phyloP scores from a whole-genome alignment of 352 stramenopile species.

The Pythium phragmitis region DNA sequence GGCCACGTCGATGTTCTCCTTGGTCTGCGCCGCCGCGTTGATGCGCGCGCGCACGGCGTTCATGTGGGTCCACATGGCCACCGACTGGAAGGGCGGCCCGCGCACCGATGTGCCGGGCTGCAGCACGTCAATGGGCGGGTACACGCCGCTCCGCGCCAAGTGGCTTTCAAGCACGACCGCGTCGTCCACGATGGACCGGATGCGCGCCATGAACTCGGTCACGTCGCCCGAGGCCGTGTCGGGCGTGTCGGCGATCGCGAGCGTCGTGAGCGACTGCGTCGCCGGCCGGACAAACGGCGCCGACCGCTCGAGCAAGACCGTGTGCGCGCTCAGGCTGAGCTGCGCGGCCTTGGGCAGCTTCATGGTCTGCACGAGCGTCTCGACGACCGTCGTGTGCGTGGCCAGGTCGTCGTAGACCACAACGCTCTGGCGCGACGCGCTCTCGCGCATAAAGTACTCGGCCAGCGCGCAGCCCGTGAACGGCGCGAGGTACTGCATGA shows the following conservation, averaged over 20 bases:
- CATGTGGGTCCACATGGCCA: conserved; percentile 65
- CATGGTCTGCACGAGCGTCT: conserved; percentile 72
- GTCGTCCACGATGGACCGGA: conserved; percentile 77
- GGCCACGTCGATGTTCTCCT: conserved; percentile 59
- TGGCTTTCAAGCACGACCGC: conserved; percentile 49
- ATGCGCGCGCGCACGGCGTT: conserved; percentile 58
- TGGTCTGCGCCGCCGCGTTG: conserved; percentile 54
- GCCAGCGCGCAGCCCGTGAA: conserved; percentile 75
- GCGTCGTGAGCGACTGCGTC: conserved; percentile 58
- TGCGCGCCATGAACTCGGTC: conserved; percentile 61
- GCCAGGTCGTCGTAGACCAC: conserved; percentile 83
- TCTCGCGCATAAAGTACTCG: conserved; percentile 65
- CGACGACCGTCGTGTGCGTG: conserved; percentile 68
- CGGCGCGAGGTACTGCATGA: conserved; percentile 80
- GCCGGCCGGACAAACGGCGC: conserved; percentile 54
- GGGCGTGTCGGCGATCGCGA: conserved; percentile 65
- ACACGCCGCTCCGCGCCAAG: conserved; percentile 53
- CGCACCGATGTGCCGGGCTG: conserved; percentile 60
- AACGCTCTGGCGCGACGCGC: conserved; percentile 49
- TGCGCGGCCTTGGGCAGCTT: conserved; percentile 57
- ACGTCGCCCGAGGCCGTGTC: conserved; percentile 44
- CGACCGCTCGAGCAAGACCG: conserved; percentile 78
- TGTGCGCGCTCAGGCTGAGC: conserved; percentile 64
- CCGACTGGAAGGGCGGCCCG: conserved; percentile 75
- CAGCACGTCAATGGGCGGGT: conserved; percentile 71